Conservation (phyloP, 2,329 filamentous ascomycete species). For the Myotisia sp. region DNA sequence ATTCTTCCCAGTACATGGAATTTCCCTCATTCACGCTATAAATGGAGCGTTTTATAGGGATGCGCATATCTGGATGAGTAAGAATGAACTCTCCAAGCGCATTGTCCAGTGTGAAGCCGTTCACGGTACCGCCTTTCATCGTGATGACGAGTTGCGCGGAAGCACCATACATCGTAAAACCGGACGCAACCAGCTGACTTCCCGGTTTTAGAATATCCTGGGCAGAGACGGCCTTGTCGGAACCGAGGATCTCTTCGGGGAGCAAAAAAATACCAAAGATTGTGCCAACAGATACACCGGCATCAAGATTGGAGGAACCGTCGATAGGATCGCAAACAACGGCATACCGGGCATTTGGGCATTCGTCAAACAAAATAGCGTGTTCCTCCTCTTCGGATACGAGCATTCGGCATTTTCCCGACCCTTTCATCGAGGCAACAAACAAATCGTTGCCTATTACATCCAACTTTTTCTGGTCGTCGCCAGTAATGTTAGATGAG, state of each 20-base stretch:
- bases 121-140: constrained; percentile 82
- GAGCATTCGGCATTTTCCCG: constrained; percentile 74
- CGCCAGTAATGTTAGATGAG: constrained; percentile 85
- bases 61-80: constrained; percentile 84
- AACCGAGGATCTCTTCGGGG: constrained; percentile 44
- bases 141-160: constrained; percentile 93
- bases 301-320: constrained; percentile 92
- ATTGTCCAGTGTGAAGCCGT: constrained; percentile 95
- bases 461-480: constrained; percentile 99
- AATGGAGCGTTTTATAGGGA: constrained; percentile 67
- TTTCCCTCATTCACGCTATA: constrained; percentile 99
- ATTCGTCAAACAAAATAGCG: constrained; percentile 67
- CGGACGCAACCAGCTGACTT: constrained; percentile 78
- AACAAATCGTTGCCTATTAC: constrained; percentile 98
- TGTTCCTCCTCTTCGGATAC: constrained; percentile 99
- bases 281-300: constrained; percentile 92
- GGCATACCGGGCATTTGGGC: constrained; percentile 66
- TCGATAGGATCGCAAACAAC: constrained; percentile 97
- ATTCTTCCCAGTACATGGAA: constrained; percentile 86
- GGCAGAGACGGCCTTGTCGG: constrained; percentile 42
- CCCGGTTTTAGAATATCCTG: constrained; percentile 78
- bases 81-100: constrained; percentile 97
- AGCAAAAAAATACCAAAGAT: constrained; percentile 94
- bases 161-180: constrained; percentile 99
- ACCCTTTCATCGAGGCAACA: constrained; percentile 86